Evolutionary conservation across 1,284 basidiomycete species (phyloP), one percentile per base, ranked within the genome.

Genomic region (Fomitiporia mediterranea): DNA sequence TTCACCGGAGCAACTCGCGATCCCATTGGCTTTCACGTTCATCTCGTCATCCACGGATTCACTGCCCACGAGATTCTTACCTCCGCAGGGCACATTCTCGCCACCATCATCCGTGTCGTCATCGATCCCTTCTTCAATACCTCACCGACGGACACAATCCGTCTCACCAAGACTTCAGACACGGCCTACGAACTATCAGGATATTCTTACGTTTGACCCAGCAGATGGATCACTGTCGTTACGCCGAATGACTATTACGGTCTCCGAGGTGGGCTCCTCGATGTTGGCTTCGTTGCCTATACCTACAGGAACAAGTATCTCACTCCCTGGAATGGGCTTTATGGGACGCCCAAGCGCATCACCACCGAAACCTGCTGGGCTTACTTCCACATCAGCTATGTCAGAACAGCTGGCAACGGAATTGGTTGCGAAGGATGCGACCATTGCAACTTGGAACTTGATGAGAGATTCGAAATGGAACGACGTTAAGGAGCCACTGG

Each of bases 401-500:
- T 25, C 28, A 25, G 55, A 68, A 64, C 54, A 60, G 48, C 49
- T 65, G 64, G 53, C 66, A 1, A 65, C 67, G 9, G 82, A 82
- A 62, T 64, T 90, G 11, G 68, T 66, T 3, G 83, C 75, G 4
- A 77, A 74, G 61, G 80, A 83, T 42, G 73, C 67, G 32, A 72
- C 79, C 4, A 76, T 87, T 34, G 84, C 84, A 21, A 84, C 82
- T 1, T 91, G 89, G 89, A 74, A 75, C 57, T 62, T 91, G 56
- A 75, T 76, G 55, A 68, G 82, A 37, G 74, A 75, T 3, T 65
- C 69, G 7, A 80, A 80, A 32, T 83, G 82, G 77, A 69, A 68
- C 2, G 79, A 84, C 60, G 75, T 87, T 34, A 79, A 72, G 64
- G 72, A 68, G 43, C 62, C 69, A 1, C 60, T 78, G 43, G 60